Base-by-base conservation (phyloP, 495 filamentous ascomycete genomes). In the Trichoderma orchidacearum region DNA sequence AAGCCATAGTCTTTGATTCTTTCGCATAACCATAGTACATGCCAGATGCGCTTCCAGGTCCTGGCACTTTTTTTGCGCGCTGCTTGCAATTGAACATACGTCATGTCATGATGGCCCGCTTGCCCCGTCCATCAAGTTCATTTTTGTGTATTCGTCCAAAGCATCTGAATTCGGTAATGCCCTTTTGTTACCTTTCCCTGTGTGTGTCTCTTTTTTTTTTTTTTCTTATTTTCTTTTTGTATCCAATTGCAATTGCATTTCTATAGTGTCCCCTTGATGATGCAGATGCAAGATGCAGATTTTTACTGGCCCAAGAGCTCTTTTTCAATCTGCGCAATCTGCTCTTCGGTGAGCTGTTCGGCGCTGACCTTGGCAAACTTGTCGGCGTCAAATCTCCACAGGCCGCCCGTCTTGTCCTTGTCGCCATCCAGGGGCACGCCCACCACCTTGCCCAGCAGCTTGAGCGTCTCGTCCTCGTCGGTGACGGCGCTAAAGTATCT, bases 301-400 rank as follows among this genome's bases (percentile, higher is more conserved):
- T n/a, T 12, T 67, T 61, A 73, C 63, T 75, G 73, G 0, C 74
- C 74, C 8, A 77, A 57, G 13, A 77, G 31, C 56, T 74, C 71
- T 29, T 59, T 64, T 28, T 68, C 70, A 25, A 77, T 35, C 34
- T 64, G 63, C 0, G 36, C 50, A 15, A 64, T 66, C 27, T 74
- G 71, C 4, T 76, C 74, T 2, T 68, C 66, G 35, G 54, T 71
- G n/a, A 67, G 63, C 23, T 65, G 58, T 38, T 71, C 65, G 7
- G 50, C 64, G 17, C 71, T 69, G 28, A 68, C 73, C 59, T 74
- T 67, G 17, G 67, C 75, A 17, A 82, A 81, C 68, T 89, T 89
- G 32, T 71, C 70, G 25, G 64, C 60, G 66, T 94, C 87, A 67
- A 90, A 96, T 34, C 86, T 74, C 91, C 91, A 96, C 23, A 96